Evolutionary conservation across 2,329 filamentous ascomycete species (phyloP), one percentile per base, ranked within the genome.

Genomic region (Purpureocillium lavendulum): DNA sequence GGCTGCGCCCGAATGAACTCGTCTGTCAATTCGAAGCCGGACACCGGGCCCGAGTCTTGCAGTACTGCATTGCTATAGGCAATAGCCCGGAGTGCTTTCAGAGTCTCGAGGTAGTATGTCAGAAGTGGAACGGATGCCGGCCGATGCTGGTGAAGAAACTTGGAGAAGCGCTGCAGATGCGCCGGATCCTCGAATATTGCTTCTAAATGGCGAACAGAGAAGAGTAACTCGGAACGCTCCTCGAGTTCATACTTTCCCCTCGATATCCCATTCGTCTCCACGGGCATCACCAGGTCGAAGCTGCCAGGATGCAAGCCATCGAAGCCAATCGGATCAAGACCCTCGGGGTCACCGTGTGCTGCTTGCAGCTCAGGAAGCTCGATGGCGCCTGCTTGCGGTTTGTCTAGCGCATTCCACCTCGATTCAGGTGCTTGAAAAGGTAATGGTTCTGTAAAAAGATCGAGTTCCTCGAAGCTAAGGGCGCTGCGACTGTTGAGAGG

Each of bases 31-130:
- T 45, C 45, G 15, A 38, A 43, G 29, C 46, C 41, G 0, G 38
- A 17, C 10, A 47, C 35, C 3, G 42, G 36, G 11, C 36, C 36
- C 15, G 49, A 41, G 29, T 40, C 35, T 12, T 44, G 37, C 17
- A 47, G 35, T 17, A 51, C 44, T 0, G 80, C 74, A 55, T 88
- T 87, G 30, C 81, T 75, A 51, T 87, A 87, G 30, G 71, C 67
- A 43, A 88, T 78, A 3, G 84, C 82, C 45, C 77, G 75, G 7
- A 86, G 58, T 1, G 83, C 82, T 54, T 88, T 88, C 40, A 79
- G 58, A 0, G 81, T 73, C 49, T 86, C 80, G 4, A 87, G 67
- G 45, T 86, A 87, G 62, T 87, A 85, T 16, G 79, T 73, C 11
- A 88, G 62, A 6, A 84, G 61, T 0, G 80, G 74, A 2, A 85